A percentile compares a stretch with the other conserved stretches of the same genome.
phyloP scores from a whole-genome alignment of 495 filamentous ascomycete genomes.

The Cladorrhinum samala region DNA sequence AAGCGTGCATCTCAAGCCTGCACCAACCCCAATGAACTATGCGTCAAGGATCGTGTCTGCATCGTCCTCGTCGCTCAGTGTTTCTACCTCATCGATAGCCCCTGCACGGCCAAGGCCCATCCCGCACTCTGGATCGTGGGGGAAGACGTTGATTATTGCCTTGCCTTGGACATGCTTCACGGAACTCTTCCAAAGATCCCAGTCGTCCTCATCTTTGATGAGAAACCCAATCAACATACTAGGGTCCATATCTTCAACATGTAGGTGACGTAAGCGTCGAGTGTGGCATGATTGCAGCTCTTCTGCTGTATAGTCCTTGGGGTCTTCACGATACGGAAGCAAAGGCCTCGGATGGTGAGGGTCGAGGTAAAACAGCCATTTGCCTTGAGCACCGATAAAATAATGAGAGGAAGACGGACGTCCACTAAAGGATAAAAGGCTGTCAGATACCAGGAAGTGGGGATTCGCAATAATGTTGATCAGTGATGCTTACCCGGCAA shows the following conservation, averaged over 20 bases:
- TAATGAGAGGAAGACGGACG: slow-evolving; percentile 94
- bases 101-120: slow-evolving; percentile 53
- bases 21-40: slow-evolving; percentile 17
- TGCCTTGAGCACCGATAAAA: slow-evolving; percentile 90
- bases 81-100: slow-evolving; percentile 87
- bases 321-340: slow-evolving; percentile 50
- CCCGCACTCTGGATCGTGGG: slow-evolving; percentile 55
- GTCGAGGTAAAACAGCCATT: slow-evolving; percentile 89
- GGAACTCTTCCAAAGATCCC: slow-evolving; percentile 68
- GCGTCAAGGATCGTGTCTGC: slow-evolving; percentile 39
- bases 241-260: slow-evolving; percentile 91
- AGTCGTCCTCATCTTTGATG: slow-evolving; percentile 75
- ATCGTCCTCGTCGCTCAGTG: slow-evolving; percentile 61
- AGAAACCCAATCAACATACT: slow-evolving; percentile 99
- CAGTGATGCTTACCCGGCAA: slow-evolving; percentile 68
- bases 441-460: background rate
- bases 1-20: too few relatives aligned
- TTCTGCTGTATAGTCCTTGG: slow-evolving; percentile 53
- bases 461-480: background rate
- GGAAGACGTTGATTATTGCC: slow-evolving; percentile 73
- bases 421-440: slow-evolving; percentile 50
- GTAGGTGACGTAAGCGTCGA: slow-evolving; percentile 69
- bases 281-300: slow-evolving; percentile 86
- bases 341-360: slow-evolving; percentile 74
- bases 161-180: slow-evolving; percentile 69